phyloP scores from a whole-genome alignment of 768 basidiomycete genomes.

The Leccinum arenicola region DNA sequence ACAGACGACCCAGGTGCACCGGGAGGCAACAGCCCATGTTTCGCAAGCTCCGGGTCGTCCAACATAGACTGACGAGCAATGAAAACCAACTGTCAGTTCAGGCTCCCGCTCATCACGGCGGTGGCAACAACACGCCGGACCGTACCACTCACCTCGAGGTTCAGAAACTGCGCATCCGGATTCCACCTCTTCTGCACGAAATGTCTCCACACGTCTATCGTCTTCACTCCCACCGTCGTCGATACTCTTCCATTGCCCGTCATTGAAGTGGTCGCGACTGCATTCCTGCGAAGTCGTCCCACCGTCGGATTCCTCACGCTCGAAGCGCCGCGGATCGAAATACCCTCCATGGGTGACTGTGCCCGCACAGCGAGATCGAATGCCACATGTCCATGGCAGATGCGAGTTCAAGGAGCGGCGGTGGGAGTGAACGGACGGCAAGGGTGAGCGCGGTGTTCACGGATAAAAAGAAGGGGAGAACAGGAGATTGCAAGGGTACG shows the following conservation, averaged over 20 bases:
- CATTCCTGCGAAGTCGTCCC: conserved; percentile 61
- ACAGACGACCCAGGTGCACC: conserved; percentile 60
- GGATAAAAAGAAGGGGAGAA: conserved; percentile 3
- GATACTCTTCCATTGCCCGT: conserved; percentile 11
- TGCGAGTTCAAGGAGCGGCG: conserved; percentile 22
- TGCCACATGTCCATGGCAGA: conserved; percentile 19
- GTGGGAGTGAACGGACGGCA: conserved; percentile 30
- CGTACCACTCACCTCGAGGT: conserved; percentile 67
- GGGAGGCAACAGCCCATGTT: conserved; percentile 67
- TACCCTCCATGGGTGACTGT: conserved; percentile 45
- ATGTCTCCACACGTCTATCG: conserved; percentile 70
- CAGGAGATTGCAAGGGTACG: conserved; percentile 9
- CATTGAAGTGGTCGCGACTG: conserved; percentile 34
- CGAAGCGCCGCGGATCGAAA: conserved; percentile 67
- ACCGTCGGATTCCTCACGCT: conserved; percentile 40
- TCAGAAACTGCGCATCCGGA: conserved; percentile 63
- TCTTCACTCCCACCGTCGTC: conserved; percentile 32
- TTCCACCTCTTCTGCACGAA: conserved; percentile 75
- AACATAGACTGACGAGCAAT: conserved; percentile 58
- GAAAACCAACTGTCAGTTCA: not conserved
- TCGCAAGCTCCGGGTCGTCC: conserved; percentile 74
- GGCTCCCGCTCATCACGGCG: not conserved
- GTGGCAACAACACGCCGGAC: not conserved
- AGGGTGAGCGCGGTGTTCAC: conserved; percentile 38
- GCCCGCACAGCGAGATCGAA: conserved; percentile 42